Conservation (phyloP, 169 alveolate genomes). For the Plasmodium fragile region DNA sequence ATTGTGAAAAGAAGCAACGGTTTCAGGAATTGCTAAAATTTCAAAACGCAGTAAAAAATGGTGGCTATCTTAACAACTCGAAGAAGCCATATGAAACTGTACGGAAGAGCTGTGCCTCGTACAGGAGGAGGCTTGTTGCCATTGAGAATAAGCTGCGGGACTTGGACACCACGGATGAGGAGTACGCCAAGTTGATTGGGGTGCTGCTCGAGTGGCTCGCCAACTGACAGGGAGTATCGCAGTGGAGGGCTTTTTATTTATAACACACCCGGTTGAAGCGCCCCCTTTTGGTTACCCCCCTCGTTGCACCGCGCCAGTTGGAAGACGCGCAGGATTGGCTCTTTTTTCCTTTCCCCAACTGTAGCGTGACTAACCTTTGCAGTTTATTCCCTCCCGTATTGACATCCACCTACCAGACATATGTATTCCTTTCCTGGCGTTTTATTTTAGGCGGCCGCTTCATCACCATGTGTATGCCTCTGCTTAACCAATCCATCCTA, state of each 20-base stretch:
- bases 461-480: neutral
- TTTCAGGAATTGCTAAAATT: constrained; percentile 73
- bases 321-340: neutral
- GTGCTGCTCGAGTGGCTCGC: constrained; percentile 48
- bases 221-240: neutral
- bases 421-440: neutral
- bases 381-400: neutral
- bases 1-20: constrained; percentile 65
- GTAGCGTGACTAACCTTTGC: neutral
- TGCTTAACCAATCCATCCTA: neutral
- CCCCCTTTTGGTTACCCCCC: neutral
- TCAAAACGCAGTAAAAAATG: constrained; percentile 67
- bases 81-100: constrained; percentile 24
- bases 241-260: neutral
- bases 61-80: neutral
- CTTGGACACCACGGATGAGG: constrained; percentile 13
- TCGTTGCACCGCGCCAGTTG: neutral
- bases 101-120: constrained; percentile 36
- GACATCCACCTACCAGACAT: neutral
- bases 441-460: neutral
- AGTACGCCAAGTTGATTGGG: constrained; percentile 7
- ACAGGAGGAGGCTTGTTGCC: constrained; percentile 19
- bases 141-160: constrained; percentile 21
- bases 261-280: neutral
- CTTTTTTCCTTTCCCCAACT: neutral